Base-by-base conservation (phyloP, 768 basidiomycete species). In the Rhodotorula sphaerocarpa region DNA sequence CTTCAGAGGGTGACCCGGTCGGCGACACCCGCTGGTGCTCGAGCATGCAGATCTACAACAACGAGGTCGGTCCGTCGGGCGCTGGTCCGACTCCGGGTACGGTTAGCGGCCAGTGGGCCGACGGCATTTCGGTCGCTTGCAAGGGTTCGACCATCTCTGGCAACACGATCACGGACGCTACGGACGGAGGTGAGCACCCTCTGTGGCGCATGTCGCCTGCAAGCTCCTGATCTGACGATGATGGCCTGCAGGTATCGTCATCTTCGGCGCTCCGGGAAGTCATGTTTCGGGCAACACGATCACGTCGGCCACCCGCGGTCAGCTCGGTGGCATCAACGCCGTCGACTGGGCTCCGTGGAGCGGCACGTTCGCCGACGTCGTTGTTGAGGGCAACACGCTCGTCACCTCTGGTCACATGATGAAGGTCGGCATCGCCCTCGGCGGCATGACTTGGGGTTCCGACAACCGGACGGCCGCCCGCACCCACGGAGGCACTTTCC, bases 41-140 rank as follows among this genome's bases (percentile, higher is more conserved):
- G 23, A 53, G 54, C 46, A 62, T 61, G 57, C 16, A 48, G 39
- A 63, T 74, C 54, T 53, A 50, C 20, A 70, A 66, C 71, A 74
- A 72, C 61, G 52, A 67, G 23, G 42, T 72, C 59, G 67, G 71
- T 1, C 71, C 70, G 0, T 63, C 57, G 1, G 71, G 71, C 3
- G 45, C 57, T 48, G 45, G 65, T 21, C 71, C 71, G 14, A 68
- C 60, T 25, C 57, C 48, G 43, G 61, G 58, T 23, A 10, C 21
- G 27, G 68, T 70, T 39, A 42, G 55, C 6, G 30, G 43, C 21
- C 45, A 62, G 44, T 65, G 71, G 73, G 72, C 73, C 30, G 73
- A 74, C 55, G 73, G 72, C 21, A 71, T 74, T 48, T 70, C 67
- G 21, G 28, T 72, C 51, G 65, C 70, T 2, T 73, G 73, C 67